Conservation (phyloP, 345 rosid species). For the Hevea brasiliensis region DNA sequence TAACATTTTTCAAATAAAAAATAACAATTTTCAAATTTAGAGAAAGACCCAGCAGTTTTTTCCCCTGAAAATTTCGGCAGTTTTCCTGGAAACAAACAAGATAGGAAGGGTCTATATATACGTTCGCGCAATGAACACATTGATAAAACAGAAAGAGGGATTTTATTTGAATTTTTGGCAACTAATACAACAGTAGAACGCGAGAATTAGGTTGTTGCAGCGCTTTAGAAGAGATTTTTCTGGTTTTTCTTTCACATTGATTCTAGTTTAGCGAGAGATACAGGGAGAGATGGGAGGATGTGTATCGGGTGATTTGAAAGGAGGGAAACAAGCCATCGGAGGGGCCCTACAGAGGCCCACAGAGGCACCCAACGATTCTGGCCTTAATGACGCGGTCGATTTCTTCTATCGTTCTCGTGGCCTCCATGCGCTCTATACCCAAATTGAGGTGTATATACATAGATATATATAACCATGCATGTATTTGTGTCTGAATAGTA, state of each 20-base stretch:
- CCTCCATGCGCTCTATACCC: slow-evolving; percentile 50
- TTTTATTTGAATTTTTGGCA: no score
- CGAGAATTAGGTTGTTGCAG: no score
- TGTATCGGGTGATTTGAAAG: slow-evolving; percentile 56
- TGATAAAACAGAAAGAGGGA: neutral
- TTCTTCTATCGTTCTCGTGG: slow-evolving; percentile 62
- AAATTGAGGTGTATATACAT: slow-evolving; percentile 57
- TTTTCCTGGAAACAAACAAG: no score
- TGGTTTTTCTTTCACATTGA: neutral
- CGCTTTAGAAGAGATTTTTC: neutral
- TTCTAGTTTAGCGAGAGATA: neutral
- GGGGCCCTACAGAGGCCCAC: slow-evolving; percentile 46
- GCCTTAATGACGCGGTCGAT: slow-evolving; percentile 67
- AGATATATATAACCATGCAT: neutral
- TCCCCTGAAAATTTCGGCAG: no score
- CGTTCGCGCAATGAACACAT: no score
- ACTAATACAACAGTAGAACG: no score
- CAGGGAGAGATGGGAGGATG: slow-evolving; percentile 60
- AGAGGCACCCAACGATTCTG: slow-evolving; percentile 24
- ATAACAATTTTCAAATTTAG: no score
- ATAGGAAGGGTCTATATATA: no score
- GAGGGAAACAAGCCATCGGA: slow-evolving; percentile 75
- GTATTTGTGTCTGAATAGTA: neutral
- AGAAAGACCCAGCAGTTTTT: no score
- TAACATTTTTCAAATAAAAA: no score